Evolutionary conservation across 805 yeast genomes (phyloP), one percentile per base, ranked within the genome.

Genomic region (baker's yeast (Saccharomyces cerevisiae)): DNA sequence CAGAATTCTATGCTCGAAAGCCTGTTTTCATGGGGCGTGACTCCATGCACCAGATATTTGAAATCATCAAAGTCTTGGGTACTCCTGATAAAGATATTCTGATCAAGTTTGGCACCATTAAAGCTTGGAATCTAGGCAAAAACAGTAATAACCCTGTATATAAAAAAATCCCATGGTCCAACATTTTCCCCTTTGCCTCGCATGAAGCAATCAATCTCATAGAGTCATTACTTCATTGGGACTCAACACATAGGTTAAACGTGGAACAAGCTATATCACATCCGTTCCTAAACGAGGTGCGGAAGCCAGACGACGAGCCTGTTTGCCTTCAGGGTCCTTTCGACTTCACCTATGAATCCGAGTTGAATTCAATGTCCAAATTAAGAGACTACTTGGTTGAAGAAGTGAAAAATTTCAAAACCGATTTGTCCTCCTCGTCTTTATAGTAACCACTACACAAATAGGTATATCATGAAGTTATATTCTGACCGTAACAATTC

Each of bases 11-110:
- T 59, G 88, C 89, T 0, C 74, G 97, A 56, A 78, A 77, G 62
- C 96, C 97, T 0, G 67, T 89, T 14, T 90, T 91, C 66, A 80
- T 82, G 50, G 97, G 97, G 0, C 79, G 79, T 55, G 83, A 83
- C 67, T 84, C 84, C 54, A 61, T 80, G 56, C 85, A 85, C 57
- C 98, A 91, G 68, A 68, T 89, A 8, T 76, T 74, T 47, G 85
- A 82, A 63, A 87, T 91, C 21, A 71, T 83, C 52, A 80, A 81
- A 62, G 76, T 86, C 0, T 69, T 89, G 50, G 97, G 97, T 0
- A 71, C 83, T 0, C 97, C 97, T 0, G 68, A 83, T 0, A 72
- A 69, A 30, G 76, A 73, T 2, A 66, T 79, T 1, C 67, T 82
- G 6, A 47, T 61, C 22, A 63, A 66, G n/a, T 80, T 73, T 67